These are phyloP conservation scores for Mediolabrus comicus DNA, from an alignment of 108 stramenopile species.

Conservation along the genomic window DNA sequence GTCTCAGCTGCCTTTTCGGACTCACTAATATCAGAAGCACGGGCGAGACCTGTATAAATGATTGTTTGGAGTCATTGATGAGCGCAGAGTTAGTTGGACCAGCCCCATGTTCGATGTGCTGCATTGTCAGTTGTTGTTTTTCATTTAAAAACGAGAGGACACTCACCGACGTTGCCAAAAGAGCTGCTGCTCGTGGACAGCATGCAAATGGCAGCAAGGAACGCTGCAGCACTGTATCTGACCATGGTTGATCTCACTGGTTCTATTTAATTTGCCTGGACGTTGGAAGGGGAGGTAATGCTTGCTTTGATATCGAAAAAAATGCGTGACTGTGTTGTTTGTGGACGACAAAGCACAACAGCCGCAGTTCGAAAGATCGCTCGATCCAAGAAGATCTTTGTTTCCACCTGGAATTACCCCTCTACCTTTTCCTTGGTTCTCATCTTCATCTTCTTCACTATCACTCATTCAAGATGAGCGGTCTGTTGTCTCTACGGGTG, in stretches of 20 bases:
- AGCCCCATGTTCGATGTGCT: too few relatives aligned
- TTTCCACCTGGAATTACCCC: background rate
- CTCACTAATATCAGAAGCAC: conserved; percentile 29
- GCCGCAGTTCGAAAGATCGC: too few relatives aligned
- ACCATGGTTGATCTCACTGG: background rate
- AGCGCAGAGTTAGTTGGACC: background rate
- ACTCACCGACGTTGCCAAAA: background rate
- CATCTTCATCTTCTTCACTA: background rate
- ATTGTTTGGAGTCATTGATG: too few relatives aligned
- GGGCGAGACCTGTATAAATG: conserved; percentile 7
- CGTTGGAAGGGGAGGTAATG: background rate
- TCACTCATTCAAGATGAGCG: too few relatives aligned
- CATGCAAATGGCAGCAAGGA: background rate
- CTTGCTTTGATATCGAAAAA: background rate
- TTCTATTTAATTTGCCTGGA: background rate
- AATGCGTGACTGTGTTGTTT: background rate
- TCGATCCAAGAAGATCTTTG: too few relatives aligned
- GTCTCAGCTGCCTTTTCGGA: conserved; percentile 38
- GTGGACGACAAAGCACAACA: too few relatives aligned
- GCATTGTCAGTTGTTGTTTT: too few relatives aligned
- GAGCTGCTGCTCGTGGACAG: background rate
- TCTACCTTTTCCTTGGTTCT: background rate
- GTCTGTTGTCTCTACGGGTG: background rate
- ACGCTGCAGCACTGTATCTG: background rate
- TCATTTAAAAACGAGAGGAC: background rate